A percentile compares a stretch with the other conserved stretches of the same genome.
These are phyloP conservation scores for Theileria parva DNA, from an alignment of 169 alveolate species.

Conservation along the genomic window DNA sequence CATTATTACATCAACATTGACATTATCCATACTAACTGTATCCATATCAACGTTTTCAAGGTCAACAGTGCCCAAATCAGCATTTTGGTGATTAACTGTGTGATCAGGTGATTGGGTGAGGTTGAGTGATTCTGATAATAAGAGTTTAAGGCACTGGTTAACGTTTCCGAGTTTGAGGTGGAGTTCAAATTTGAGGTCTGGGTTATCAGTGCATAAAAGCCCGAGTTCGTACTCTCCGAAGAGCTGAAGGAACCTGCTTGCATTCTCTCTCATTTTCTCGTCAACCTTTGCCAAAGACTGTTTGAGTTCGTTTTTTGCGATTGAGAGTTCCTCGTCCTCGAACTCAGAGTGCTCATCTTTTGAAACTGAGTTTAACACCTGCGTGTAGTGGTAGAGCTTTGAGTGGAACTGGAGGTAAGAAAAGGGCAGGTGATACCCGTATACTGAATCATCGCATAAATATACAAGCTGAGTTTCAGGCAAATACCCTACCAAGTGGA, in stretches of 20 bases:
- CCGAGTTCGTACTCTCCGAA: slow-evolving; percentile 88
- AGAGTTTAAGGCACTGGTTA: slow-evolving; percentile 79
- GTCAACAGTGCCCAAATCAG: background rate
- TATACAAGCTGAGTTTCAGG: slow-evolving; percentile 75
- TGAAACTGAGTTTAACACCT: slow-evolving; percentile 48
- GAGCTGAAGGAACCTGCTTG: slow-evolving; percentile 89
- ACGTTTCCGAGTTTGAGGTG: slow-evolving; percentile 86
- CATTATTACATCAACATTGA: slow-evolving; percentile 9
- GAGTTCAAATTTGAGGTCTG: slow-evolving; percentile 90
- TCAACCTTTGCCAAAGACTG: slow-evolving; percentile 71
- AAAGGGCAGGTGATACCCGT: slow-evolving; percentile 64
- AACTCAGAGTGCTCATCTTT: slow-evolving; percentile 55
- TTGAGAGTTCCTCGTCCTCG: slow-evolving; percentile 17
- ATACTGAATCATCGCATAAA: slow-evolving; percentile 73
- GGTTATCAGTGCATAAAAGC: slow-evolving; percentile 84
- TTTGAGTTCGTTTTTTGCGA: slow-evolving; percentile 70
- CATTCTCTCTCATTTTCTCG: slow-evolving; percentile 76
- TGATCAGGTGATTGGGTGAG: background rate
- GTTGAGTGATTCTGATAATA: slow-evolving; percentile 54
- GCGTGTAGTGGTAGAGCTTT: background rate
- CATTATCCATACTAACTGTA: background rate
- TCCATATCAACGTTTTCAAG: background rate
- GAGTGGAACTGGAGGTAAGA: slow-evolving; percentile 74
- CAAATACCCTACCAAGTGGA: slow-evolving; percentile 79
- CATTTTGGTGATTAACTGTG: slow-evolving; percentile 23